Evolutionary conservation across 2,329 filamentous ascomycete genomes (phyloP).

Genomic region (Penicillium sp.): DNA sequence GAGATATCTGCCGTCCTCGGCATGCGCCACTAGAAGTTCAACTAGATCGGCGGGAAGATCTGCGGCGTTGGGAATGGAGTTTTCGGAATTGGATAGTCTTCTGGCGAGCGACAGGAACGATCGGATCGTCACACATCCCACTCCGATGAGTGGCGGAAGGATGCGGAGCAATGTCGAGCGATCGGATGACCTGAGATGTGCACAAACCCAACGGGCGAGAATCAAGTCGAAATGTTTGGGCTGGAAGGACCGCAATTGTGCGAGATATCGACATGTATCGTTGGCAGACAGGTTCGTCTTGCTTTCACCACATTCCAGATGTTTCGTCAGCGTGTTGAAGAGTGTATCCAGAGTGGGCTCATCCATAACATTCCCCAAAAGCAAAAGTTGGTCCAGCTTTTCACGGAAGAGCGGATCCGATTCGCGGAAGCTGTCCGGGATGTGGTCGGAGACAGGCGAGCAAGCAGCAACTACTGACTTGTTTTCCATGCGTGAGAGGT

Average conservation of each 20-base stretch:
- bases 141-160: constrained; percentile 46
- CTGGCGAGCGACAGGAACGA: constrained; percentile 42
- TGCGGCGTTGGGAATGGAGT: constrained; percentile 29
- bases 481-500: constrained; percentile 47
- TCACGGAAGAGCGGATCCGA: constrained; percentile 45
- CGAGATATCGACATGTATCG: constrained; percentile 45
- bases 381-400: constrained; percentile 50
- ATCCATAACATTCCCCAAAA: constrained; percentile 50
- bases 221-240: constrained; percentile 47
- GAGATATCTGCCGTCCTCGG: constrained; percentile 17
- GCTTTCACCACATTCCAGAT: constrained; percentile 36
- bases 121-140: constrained; percentile 48
- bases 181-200: constrained; percentile 38
- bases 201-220: constrained; percentile 47
- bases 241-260: constrained; percentile 48
- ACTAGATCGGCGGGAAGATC: constrained; percentile 35
- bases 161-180: constrained; percentile 36
- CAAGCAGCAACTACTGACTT: constrained; percentile 48
- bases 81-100: constrained; percentile 32
- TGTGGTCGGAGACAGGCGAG: constrained; percentile 52
- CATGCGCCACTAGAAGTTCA: constrained; percentile 33
- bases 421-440: constrained; percentile 44
- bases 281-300: constrained; percentile 35
- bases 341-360: constrained; percentile 47
- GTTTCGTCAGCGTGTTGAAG: constrained; percentile 45